These are phyloP conservation scores for Malassezia equina DNA, from an alignment of 1,284 basidiomycete genomes.

Conservation along the genomic window DNA sequence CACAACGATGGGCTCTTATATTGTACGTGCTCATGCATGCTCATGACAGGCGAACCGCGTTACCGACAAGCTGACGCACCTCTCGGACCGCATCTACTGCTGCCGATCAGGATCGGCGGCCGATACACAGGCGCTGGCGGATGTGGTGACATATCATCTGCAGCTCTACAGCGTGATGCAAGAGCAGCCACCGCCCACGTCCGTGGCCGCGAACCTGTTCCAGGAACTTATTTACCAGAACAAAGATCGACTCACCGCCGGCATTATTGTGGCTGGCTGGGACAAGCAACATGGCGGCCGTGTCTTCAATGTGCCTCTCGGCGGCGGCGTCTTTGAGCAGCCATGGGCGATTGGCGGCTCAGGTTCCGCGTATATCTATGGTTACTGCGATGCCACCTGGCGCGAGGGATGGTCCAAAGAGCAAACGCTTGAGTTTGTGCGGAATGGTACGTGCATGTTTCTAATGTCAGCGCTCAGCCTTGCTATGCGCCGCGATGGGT, in stretches of 20 bases:
- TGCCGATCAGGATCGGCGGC: slow-evolving; percentile 96
- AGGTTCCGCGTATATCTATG: slow-evolving; percentile 95
- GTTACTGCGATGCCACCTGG: slow-evolving; percentile 98
- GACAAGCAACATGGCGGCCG: slow-evolving; percentile 83
- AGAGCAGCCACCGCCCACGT: slow-evolving; percentile 66
- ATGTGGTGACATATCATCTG: slow-evolving; percentile 75
- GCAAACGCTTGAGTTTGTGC: slow-evolving; percentile 86
- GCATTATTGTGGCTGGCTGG: slow-evolving; percentile 98
- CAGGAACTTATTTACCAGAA: slow-evolving; percentile 86
- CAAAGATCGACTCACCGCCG: slow-evolving; percentile 71
- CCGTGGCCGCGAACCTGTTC: slow-evolving; percentile 72
- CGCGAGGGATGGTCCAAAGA: slow-evolving; percentile 82
- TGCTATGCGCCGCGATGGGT: slow-evolving; percentile 95
- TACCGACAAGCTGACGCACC: slow-evolving; percentile 92
- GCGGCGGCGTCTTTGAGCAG: slow-evolving; percentile 41
- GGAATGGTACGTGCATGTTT: slow-evolving; percentile 57
- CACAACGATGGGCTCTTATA: slow-evolving; percentile 92
- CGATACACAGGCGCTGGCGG: slow-evolving; percentile 89
- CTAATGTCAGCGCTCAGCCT: slow-evolving; percentile 62
- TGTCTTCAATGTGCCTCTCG: slow-evolving; percentile 67
- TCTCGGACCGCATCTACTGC: slow-evolving; percentile 97
- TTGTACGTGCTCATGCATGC: slow-evolving; percentile 55
- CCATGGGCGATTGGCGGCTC: slow-evolving; percentile 54
- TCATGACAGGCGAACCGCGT: slow-evolving; percentile 76
- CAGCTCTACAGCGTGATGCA: slow-evolving; percentile 72